A percentile compares a stretch with the other conserved stretches of the same genome.
phyloP scores from a whole-genome alignment of 2,329 filamentous ascomycete genomes.

The Neophaeococcomyces aloes region DNA sequence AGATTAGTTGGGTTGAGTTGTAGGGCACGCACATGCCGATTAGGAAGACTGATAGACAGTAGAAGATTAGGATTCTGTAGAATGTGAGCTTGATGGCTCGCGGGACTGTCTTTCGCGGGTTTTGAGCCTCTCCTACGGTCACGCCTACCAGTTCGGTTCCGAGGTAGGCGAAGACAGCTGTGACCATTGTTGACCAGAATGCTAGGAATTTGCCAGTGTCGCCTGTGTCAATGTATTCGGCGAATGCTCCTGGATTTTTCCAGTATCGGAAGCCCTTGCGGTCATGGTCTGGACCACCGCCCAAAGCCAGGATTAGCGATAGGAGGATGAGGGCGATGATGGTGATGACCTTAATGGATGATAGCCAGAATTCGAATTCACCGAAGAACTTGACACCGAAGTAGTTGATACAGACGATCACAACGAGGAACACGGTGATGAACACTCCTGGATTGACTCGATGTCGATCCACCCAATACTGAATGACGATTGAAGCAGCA shows the following conservation, averaged over 20 bases:
- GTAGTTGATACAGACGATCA: slow-evolving; percentile 54
- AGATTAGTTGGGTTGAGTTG: slow-evolving; percentile 52
- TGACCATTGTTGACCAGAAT: slow-evolving; percentile 60
- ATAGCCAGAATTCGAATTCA: slow-evolving; percentile 53
- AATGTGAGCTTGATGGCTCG: slow-evolving; percentile 71
- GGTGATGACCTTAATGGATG: slow-evolving; percentile 57
- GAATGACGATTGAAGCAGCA: slow-evolving; percentile 65
- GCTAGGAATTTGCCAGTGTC: slow-evolving; percentile 36
- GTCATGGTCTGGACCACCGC: slow-evolving; percentile 54
- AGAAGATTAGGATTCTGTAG: slow-evolving; percentile 73
- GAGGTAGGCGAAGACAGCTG: slow-evolving; percentile 68
- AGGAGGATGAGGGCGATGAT: slow-evolving; percentile 57
- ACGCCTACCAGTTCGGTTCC: slow-evolving; percentile 69
- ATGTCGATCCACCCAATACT: slow-evolving; percentile 60
- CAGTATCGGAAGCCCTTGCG: slow-evolving; percentile 57
- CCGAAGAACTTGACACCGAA: slow-evolving; percentile 61
- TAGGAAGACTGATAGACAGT: slow-evolving; percentile 61
- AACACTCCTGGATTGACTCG: slow-evolving; percentile 67
- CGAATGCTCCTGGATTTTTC: slow-evolving; percentile 52
- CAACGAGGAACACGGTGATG: slow-evolving; percentile 59
- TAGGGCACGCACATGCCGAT: slow-evolving; percentile 69
- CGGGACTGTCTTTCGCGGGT: slow-evolving; percentile 65
- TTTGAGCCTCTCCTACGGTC: slow-evolving; percentile 68
- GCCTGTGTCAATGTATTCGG: slow-evolving; percentile 36
- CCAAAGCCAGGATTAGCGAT: slow-evolving; percentile 52